Percentiles rank a stretch among this genome's conserved stretches.
Evolutionary conservation across 1,139 yeast genomes (phyloP).

Genomic region (Kazachstania sp.): DNA sequence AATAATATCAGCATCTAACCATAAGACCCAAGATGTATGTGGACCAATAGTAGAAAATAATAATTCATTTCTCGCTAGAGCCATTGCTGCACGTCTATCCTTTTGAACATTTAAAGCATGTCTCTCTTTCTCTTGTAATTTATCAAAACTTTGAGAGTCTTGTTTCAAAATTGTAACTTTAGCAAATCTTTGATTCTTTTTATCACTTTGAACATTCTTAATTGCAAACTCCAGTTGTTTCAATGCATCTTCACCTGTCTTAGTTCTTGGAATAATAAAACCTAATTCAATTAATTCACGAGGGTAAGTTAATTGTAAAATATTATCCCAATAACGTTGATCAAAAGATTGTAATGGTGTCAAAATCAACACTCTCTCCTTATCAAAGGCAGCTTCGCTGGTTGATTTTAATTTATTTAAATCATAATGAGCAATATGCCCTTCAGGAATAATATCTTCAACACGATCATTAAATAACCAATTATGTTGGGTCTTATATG

Average conservation of each 20-base stretch:
- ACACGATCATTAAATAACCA: slow-evolving; percentile 42
- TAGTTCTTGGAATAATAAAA: slow-evolving; percentile 75
- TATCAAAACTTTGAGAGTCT: slow-evolving; percentile 66
- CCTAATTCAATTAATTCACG: slow-evolving; percentile 80
- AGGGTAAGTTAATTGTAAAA: slow-evolving; percentile 68
- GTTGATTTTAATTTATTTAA: slow-evolving; percentile 68
- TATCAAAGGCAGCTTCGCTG: slow-evolving; percentile 58
- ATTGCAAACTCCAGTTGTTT: slow-evolving; percentile 63
- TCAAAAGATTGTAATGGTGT: slow-evolving; percentile 86
- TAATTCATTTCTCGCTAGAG: slow-evolving; percentile 84
- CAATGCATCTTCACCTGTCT: slow-evolving; percentile 73
- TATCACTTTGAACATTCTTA: slow-evolving; percentile 54
- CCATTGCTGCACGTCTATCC: slow-evolving; percentile 83
- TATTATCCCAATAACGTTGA: slow-evolving; percentile 79
- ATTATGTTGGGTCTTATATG: slow-evolving; percentile 39
- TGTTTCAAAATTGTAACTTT: slow-evolving; percentile 84
- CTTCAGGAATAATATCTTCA: slow-evolving; percentile 50
- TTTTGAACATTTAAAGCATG: slow-evolving; percentile 74
- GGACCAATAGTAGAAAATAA: slow-evolving; percentile 86
- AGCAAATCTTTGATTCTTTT: slow-evolving; percentile 53
- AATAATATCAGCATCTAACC: slow-evolving; percentile 91
- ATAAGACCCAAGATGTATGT: slow-evolving; percentile 84
- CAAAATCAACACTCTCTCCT: slow-evolving; percentile 72
- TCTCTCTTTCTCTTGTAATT: slow-evolving; percentile 72
- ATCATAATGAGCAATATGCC: slow-evolving; percentile 78